These are phyloP conservation scores for Plectosphaerella cucumerina DNA, from an alignment of 2,329 filamentous ascomycete genomes.

Conservation along the genomic window DNA sequence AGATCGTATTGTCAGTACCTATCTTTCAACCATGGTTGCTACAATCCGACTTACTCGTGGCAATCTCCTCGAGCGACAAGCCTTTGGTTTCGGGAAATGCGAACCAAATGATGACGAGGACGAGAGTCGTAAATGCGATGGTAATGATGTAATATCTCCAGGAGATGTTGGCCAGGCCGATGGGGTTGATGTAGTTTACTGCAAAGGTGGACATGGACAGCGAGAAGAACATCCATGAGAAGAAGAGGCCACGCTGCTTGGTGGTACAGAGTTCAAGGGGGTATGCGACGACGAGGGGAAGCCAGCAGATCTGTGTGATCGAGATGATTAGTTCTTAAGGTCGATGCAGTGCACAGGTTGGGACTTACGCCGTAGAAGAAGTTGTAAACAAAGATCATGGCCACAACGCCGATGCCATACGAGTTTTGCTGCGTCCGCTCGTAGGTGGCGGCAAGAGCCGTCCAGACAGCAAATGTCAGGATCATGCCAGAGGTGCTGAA, in stretches of 20 bases:
- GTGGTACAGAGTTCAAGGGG: slow-evolving; percentile 4
- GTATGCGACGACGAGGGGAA: slow-evolving; percentile 6
- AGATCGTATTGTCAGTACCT: not conserved
- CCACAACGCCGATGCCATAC: slow-evolving; percentile 4
- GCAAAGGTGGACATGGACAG: slow-evolving; percentile 5
- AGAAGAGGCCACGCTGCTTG: slow-evolving; percentile 7
- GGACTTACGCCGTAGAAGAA: slow-evolving; percentile 6
- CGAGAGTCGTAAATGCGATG: slow-evolving; percentile 1
- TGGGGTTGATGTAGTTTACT: slow-evolving; percentile 8
- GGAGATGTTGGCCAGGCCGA: slow-evolving; percentile 4
- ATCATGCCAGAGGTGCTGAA: slow-evolving; percentile 12
- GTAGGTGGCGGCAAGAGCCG: slow-evolving; percentile 2
- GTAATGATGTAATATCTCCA: slow-evolving; percentile 6
- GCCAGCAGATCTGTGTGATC: slow-evolving; percentile 3
- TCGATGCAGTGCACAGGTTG: not conserved
- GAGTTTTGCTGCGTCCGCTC: not conserved
- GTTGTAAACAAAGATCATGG: slow-evolving; percentile 4
- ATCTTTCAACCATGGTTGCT: slow-evolving; percentile 4
- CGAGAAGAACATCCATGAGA: slow-evolving; percentile 1
- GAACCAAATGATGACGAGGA: slow-evolving; percentile 26
- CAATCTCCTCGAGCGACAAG: slow-evolving; percentile 50
- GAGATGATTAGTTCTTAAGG: not conserved
- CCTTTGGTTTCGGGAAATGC: slow-evolving; percentile 49
- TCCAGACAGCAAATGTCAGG: slow-evolving; percentile 6
- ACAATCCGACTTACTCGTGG: not conserved